These are phyloP conservation scores for Gnomoniopsis sp. DNA, from an alignment of 2,329 filamentous ascomycete genomes.

Conservation along the genomic window DNA sequence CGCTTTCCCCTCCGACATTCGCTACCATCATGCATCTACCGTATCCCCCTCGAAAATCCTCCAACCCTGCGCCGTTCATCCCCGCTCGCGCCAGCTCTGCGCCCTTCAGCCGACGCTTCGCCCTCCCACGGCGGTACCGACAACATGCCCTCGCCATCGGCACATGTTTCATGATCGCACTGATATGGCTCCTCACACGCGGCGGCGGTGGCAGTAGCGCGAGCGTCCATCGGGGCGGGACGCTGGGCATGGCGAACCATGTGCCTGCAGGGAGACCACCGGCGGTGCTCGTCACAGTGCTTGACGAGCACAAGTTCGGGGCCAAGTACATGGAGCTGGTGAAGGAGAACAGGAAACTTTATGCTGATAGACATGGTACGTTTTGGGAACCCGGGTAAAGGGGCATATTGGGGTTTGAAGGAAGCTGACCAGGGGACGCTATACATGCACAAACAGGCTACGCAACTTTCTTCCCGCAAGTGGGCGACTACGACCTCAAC, in stretches of 20 bases:
- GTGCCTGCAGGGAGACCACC: slow-evolving; percentile 53
- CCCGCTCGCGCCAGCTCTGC: slow-evolving; percentile 39
- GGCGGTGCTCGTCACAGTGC: slow-evolving; percentile 78
- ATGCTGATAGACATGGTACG: slow-evolving; percentile 83
- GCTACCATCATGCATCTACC: slow-evolving; percentile 91
- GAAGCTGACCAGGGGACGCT: too few relatives aligned
- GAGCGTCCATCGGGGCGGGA: slow-evolving; percentile 8
- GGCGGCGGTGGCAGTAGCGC: slow-evolving; percentile 30
- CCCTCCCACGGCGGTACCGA: slow-evolving; percentile 52
- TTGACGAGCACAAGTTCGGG: slow-evolving; percentile 66
- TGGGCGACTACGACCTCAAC: slow-evolving; percentile 70
- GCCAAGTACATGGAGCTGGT: slow-evolving; percentile 69
- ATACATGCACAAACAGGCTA: slow-evolving; percentile 67
- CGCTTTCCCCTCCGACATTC: too few relatives aligned
- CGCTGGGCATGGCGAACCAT: slow-evolving; percentile 18
- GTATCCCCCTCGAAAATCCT: slow-evolving; percentile 80
- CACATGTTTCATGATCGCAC: slow-evolving; percentile 49
- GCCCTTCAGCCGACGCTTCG: slow-evolving; percentile 1
- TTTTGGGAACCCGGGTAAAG: not conserved
- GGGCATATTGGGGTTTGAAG: too few relatives aligned
- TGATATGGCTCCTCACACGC: slow-evolving; percentile 59
- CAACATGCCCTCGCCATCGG: slow-evolving; percentile 56
- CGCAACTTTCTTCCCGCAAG: slow-evolving; percentile 74
- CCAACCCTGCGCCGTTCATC: slow-evolving; percentile 69
- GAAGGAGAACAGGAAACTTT: slow-evolving; percentile 77